Base-by-base conservation (phyloP, 2,329 filamentous ascomycete species). In the Penicillium frequentans region DNA sequence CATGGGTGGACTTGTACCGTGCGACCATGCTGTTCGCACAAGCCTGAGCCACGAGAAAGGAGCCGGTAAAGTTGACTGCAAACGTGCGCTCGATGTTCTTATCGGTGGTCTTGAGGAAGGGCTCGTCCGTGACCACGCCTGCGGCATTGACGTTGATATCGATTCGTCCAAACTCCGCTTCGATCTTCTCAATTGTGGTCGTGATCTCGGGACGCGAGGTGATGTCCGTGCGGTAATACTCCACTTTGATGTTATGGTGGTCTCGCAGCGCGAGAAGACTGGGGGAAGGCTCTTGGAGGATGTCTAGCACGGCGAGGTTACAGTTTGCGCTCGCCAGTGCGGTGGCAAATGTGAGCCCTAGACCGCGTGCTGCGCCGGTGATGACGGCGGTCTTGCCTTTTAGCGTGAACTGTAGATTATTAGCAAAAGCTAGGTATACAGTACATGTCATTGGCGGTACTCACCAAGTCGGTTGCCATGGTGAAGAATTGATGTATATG, bases 121-220 rank as follows among this genome's bases (percentile, higher is more conserved):
- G 42, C 55, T 70, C 62, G 48, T 70, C 66, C 7, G 54, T 59
- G 13, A 64, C 66, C 21, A 70, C 58, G 16, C 69, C 69, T 14
- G 69, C 69, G 24, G 68, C 68, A 31, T 66, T 67, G 51, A 71
- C 49, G 19, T 52, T 56, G 31, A 52, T 45, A 53, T 56, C 44
- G 13, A 56, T 44, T 21, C 49, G 13, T 7, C 54, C 54, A 53
- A 53, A 52, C 26, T 56, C 31, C 44, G 9, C 44, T 48, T 52
- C 49, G n/a, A 56, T 56, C 29, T 52, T 56, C 27, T 48, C 54
- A 31, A 56, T 44, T 16, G 37, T 37, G 16, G 33, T 35, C 14
- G 44, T 49, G 44, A 56, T 23, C 44, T 52, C 23, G 24, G 19
- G 21, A 42, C 49, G 43, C 13, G 43, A 48, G 35, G 54, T 48